Evolutionary conservation across 140 eudicot genomes (phyloP), one percentile per base, ranked within the genome.

Genomic region (Erigeron philadelphicus): DNA sequence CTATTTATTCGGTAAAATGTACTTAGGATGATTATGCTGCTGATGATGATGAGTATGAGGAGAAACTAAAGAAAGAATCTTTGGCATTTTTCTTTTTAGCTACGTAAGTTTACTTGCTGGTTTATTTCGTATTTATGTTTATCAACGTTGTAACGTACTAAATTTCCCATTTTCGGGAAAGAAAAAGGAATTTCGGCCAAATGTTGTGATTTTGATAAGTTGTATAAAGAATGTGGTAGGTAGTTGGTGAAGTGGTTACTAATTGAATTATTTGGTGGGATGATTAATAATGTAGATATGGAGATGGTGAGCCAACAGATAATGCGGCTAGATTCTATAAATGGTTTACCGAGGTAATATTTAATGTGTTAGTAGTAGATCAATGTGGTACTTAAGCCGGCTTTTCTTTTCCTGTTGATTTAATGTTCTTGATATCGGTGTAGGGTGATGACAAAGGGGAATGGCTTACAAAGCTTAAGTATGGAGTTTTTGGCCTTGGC

Each of bases 301-400:
- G 98, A 76, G 98, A 93, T 86, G 96, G 98, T 67, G 98, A 93
- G 83, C 98, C 98, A 61, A 93, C 98, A 0, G 98, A 93, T 72
- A 93, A 93, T 76, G 98, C 98, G 0, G 98, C 98, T 1, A 86
- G 96, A 78, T 93, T 93, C 70, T 89, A 93, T 72, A 93, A 93
- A 74, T 93, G 98, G 98, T 93, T 93, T 76, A 61, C 72, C 1
- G 98, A 93, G 98, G 98, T 92, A 82, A 74, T 31, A 31, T 31
- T 45, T 67, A 25, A 38, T 11, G 15, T 72, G 50, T 49, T 9
- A 13, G 11, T 19, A 53, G 31, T 79, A 18, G 55, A 68, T 67
- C 48, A 6, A 21, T 74, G 43, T 56, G 42, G 43, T 52, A 50
- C 18, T 35, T 13, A 11, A 67, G 43, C 4, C 12, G 9, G 35